Percentiles rank a stretch among this genome's conserved stretches.
phyloP scores from a whole-genome alignment of 306 rosid genomes.

The cucumber (Cucumis sativus) region DNA sequence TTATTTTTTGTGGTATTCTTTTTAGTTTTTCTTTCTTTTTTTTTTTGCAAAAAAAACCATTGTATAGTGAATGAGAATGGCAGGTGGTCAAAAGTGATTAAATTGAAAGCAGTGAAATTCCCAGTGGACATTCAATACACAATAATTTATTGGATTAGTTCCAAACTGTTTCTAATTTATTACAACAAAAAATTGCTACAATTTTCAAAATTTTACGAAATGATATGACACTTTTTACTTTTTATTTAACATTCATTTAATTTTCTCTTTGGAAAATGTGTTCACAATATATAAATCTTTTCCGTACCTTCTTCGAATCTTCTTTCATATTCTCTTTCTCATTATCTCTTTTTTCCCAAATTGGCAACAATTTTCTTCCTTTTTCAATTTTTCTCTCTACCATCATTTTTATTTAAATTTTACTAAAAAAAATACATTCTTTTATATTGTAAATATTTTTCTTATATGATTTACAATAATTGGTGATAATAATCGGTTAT shows the following conservation, averaged over 20 bases:
- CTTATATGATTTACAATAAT: too few species aligned
- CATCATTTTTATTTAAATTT: neutral
- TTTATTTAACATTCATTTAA: neutral
- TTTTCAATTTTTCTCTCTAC: too few species aligned
- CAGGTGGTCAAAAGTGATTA: too few species aligned
- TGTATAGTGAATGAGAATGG: too few species aligned
- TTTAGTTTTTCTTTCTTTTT: too few species aligned
- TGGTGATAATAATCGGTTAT: too few species aligned
- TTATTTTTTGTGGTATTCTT: too few species aligned
- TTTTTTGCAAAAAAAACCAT: too few species aligned
- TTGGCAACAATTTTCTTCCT: neutral
- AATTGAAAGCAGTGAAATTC: neutral
- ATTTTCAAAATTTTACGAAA: neutral
- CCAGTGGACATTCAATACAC: neutral
- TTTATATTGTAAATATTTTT: too few species aligned
- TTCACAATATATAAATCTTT: neutral
- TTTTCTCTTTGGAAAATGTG: constrained; percentile 2
- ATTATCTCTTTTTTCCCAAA: neutral
- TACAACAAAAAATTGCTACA: neutral
- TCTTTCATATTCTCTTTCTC: neutral
- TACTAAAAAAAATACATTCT: too few species aligned
- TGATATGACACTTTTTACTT: neutral
- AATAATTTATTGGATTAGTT: neutral
- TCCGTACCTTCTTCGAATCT: neutral
- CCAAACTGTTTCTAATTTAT: neutral